A percentile compares a stretch with the other conserved stretches of the same genome.
phyloP scores from a whole-genome alignment of 1,284 basidiomycete genomes.

The Meira nashicola region DNA sequence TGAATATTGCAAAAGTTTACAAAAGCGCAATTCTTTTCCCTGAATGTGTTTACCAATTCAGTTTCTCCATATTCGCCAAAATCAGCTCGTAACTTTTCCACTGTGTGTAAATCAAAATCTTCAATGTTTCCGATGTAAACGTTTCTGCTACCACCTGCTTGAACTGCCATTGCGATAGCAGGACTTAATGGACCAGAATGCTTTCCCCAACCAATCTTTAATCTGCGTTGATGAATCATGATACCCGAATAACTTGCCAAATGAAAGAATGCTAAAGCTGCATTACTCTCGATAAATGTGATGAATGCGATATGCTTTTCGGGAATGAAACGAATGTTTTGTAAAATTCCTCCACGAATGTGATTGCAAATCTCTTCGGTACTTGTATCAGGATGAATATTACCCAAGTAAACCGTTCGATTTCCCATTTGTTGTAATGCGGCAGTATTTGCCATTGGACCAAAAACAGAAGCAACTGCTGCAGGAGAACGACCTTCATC shows the following conservation, averaged over 20 bases:
- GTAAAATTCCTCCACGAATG: conserved; percentile 50
- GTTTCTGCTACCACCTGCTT: conserved; percentile 50
- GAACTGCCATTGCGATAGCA: conserved; percentile 49
- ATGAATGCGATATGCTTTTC: conserved; percentile 52
- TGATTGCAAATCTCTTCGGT: conserved; percentile 53
- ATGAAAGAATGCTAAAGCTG: conserved; percentile 50
- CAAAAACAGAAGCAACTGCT: conserved; percentile 23
- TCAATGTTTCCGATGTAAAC: conserved; percentile 52
- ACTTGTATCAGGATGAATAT: conserved; percentile 50
- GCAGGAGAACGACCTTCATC: conserved; percentile 14
- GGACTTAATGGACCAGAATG: conserved; percentile 49
- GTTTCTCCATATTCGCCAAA: conserved; percentile 49
- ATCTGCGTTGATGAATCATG: conserved; percentile 49
- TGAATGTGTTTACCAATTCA: conserved; percentile 49
- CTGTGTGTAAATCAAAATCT: conserved; percentile 38
- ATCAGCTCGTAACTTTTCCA: conserved; percentile 47
- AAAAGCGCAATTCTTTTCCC: conserved; percentile 51
- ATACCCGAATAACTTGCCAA: conserved; percentile 46
- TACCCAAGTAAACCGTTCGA: conserved; percentile 51
- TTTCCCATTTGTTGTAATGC: conserved; percentile 48
- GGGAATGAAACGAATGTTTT: conserved; percentile 48
- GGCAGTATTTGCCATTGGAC: conserved; percentile 4
- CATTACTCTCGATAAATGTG: conserved; percentile 49
- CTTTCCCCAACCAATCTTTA: conserved; percentile 52
- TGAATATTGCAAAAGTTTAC: conserved; percentile 53